phyloP scores from a whole-genome alignment of 2,329 filamentous ascomycete species.

The Pestalotiopsis sp. region DNA sequence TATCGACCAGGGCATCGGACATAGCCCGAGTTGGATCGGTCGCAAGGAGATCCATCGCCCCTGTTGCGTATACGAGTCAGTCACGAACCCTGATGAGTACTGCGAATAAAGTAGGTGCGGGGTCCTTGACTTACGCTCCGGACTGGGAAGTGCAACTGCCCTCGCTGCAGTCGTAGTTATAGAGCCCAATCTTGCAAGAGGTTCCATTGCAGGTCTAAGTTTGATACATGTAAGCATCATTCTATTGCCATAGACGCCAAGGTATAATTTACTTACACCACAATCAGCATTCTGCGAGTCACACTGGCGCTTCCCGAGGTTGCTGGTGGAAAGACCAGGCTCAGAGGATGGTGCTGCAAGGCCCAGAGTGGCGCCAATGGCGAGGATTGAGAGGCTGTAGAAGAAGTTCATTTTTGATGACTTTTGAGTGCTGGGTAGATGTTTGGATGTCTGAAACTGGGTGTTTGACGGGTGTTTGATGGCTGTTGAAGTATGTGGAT shows the following conservation, averaged over 20 bases:
- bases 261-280: neutral
- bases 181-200: conserved; percentile 2
- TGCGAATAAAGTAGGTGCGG: neutral
- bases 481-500: too few relatives aligned
- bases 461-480: neutral
- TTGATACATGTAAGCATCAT: neutral
- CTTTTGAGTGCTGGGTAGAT: neutral
- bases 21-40: neutral
- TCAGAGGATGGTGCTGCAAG: neutral
- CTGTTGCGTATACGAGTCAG: neutral
- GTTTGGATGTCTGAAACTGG: neutral
- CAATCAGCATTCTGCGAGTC: neutral
- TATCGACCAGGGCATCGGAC: neutral
- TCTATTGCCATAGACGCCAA: neutral
- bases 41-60: neutral
- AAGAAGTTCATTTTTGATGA: neutral
- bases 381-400: neutral
- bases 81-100: neutral
- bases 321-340: neutral
- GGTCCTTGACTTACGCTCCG: neutral
- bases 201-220: neutral
- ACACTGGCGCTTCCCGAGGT: neutral
- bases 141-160: neutral
- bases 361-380: neutral
- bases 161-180: neutral